Evolutionary conservation across 352 stramenopile species (phyloP), one percentile per base, ranked within the genome.

Genomic region (Hyaloperonospora brassicae): DNA sequence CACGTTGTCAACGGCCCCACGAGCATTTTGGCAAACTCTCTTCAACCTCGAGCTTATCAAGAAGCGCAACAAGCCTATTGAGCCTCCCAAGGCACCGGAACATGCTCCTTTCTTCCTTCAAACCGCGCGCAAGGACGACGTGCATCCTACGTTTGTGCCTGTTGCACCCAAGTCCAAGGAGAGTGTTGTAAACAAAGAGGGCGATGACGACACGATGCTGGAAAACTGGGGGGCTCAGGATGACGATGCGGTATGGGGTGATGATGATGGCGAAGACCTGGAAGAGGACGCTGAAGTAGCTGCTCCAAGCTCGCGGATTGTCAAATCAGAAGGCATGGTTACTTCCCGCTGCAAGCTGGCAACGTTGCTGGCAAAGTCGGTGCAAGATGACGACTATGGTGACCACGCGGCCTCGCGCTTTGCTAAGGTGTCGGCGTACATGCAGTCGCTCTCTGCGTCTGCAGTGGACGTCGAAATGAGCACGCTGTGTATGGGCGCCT

Each of bases 51-150:
- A 98, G 59, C 70, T 98, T 31, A 96, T 98, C 54, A 97, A 97
- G 62, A 86, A 97, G 65, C 76, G 95, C 23, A 98, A 98, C 73
- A 98, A 98, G 62, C 93, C 95, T 7, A 95, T 90, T 23, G 89
- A 97, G 55, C 80, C 95, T 13, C 93, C 92, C 0, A 96, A 98
- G 66, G 96, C 95, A 12, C 93, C 93, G 3, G 89, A 95, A 44
- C 80, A 90, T 51, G 95, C 95, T 36, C 95, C 95, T 38, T 98
- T 98, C 75, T 98, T 98, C 66, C 74, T 98, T 34, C 91, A 96
- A 62, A 97, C 88, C 47, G 70, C 80, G 17, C 75, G 82, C 22
- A 92, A 87, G 57, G 79, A 92, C 55, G 74, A 83, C 17, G 79
- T 89, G 3, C 66, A 89, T 47, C 79, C 82, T 17, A 88, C 79